Evolutionary conservation across 352 stramenopile species (phyloP).

Genomic region (Aphanomyces euteiches): DNA sequence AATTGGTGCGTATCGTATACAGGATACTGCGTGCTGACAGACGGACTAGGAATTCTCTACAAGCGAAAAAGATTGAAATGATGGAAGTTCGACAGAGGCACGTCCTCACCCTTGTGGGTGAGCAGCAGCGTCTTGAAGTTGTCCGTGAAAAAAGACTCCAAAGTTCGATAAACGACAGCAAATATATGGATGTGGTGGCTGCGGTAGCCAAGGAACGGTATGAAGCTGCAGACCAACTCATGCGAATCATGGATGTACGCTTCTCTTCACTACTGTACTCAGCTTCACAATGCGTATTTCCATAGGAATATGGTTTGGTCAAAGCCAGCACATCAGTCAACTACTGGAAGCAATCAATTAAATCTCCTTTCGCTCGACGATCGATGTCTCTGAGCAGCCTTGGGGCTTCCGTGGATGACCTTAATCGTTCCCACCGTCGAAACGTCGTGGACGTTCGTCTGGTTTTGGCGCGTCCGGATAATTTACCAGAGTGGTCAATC

Average conservation of each 20-base stretch:
- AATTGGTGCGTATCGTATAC: background rate
- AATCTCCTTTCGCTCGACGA: background rate
- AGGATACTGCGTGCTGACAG: background rate
- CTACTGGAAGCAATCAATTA: background rate
- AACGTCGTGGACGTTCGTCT: too few species aligned
- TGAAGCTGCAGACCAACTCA: slow-evolving; percentile 6
- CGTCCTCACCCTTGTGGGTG: background rate
- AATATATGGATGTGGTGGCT: slow-evolving; percentile 7
- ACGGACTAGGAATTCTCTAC: background rate
- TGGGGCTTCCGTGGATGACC: too few species aligned
- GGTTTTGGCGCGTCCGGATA: too few species aligned
- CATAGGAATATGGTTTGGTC: background rate
- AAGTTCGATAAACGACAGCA: background rate
- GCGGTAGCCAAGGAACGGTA: slow-evolving; percentile 5
- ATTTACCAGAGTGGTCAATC: background rate
- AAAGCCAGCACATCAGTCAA: background rate
- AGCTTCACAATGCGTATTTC: too few species aligned
- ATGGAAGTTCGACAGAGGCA: background rate
- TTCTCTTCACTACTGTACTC: too few species aligned
- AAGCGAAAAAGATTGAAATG: background rate
- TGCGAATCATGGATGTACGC: slow-evolving; percentile 6
- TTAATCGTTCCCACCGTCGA: too few species aligned
- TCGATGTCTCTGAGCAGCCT: too few species aligned
- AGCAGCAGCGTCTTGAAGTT: slow-evolving; percentile 14
- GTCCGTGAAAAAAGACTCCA: background rate